Percentiles rank a stretch among this genome's conserved stretches.
Evolutionary conservation across 2,329 filamentous ascomycete genomes (phyloP).

Genomic region (Nemania bipapillata): DNA sequence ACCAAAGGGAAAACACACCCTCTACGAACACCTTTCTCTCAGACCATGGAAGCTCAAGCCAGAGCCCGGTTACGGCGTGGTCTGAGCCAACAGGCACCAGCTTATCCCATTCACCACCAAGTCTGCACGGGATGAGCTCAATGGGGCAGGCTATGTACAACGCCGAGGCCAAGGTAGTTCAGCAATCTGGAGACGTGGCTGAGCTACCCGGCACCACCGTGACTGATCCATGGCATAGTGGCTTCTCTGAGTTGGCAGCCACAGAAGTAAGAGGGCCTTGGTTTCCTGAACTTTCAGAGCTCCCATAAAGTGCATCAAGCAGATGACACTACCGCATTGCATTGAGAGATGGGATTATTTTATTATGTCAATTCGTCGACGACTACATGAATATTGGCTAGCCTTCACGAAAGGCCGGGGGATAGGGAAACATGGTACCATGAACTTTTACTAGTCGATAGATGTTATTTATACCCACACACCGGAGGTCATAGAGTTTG

Average conservation of each 20-base stretch:
- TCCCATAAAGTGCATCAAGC: conserved; percentile 11
- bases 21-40: conserved; percentile 6
- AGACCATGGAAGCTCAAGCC: conserved; percentile 21
- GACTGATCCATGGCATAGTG: conserved; percentile 37
- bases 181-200: conserved; percentile 11
- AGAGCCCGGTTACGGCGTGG: conserved; percentile 24
- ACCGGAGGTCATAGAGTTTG: conserved; percentile 12
- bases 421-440: neutral
- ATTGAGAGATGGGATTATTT: neutral
- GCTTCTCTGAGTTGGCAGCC: conserved; percentile 34
- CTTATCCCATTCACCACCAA: conserved; percentile 23
- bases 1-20: conserved; percentile 25
- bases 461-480: conserved; percentile 26
- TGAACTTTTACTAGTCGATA: conserved; percentile 5
- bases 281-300: conserved; percentile 28
- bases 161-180: conserved; percentile 17
- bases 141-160: conserved; percentile 30
- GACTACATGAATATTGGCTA: neutral
- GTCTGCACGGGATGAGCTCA: conserved; percentile 21
- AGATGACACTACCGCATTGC: neutral
- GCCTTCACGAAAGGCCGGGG: neutral
- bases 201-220: conserved; percentile 36
- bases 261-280: conserved; percentile 12
- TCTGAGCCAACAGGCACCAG: conserved; percentile 17
- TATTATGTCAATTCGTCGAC: neutral